Conservation (phyloP, 2,329 filamentous ascomycete species). For the Pseudocercospora vitis region DNA sequence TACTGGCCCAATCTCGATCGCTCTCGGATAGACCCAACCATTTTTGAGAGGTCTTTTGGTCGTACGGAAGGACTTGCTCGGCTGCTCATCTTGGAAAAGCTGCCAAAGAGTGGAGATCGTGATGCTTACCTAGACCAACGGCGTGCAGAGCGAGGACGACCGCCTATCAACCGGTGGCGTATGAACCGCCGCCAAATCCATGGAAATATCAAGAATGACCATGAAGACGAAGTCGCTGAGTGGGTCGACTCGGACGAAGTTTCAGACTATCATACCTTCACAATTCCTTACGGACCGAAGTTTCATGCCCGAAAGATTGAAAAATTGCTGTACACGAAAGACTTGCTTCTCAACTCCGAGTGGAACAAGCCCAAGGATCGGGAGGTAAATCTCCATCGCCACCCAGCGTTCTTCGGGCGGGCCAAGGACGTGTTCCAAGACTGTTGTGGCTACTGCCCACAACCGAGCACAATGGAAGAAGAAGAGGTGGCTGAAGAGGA, state of each 20-base stretch:
- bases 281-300: constrained; percentile 63
- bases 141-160: constrained; percentile 70
- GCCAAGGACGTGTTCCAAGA: constrained; percentile 73
- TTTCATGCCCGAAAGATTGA: constrained; percentile 69
- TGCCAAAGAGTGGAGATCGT: constrained; percentile 67
- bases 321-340: constrained; percentile 76
- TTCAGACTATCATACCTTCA: constrained; percentile 70
- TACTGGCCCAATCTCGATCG: constrained; percentile 76
- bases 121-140: constrained; percentile 70
- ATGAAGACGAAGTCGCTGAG: constrained; percentile 80
- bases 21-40: constrained; percentile 76
- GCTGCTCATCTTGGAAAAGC: constrained; percentile 74
- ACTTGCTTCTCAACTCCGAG: constrained; percentile 79
- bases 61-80: constrained; percentile 75
- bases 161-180: constrained; percentile 49
- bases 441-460: constrained; percentile 78
- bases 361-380: constrained; percentile 79
- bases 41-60: constrained; percentile 78
- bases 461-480: constrained; percentile 68
- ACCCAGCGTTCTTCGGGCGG: constrained; percentile 81
- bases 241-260: constrained; percentile 77
- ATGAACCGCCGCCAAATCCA: constrained; percentile 47
- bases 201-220: constrained; percentile 73
- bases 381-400: constrained; percentile 72
- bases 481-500: constrained; percentile 70